Percentiles rank a stretch among this genome's conserved stretches.
These are phyloP conservation scores for Nematodospora valgi DNA, from an alignment of 805 yeast species.

Conservation along the genomic window DNA sequence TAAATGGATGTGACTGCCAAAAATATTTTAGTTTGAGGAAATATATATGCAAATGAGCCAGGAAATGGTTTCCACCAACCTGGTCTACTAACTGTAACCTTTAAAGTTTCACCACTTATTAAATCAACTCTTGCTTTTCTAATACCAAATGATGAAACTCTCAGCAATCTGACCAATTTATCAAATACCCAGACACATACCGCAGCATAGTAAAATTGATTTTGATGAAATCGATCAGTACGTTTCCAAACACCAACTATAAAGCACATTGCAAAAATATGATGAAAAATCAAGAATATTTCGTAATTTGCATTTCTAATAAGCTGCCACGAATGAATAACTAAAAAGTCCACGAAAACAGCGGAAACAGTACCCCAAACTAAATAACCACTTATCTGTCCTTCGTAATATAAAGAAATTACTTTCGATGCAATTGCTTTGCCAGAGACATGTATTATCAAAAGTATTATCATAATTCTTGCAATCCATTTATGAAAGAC, in stretches of 20 bases:
- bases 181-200: conserved; percentile 37
- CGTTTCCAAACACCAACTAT: conserved; percentile 59
- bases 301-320: conserved; percentile 60
- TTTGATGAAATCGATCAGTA: conserved; percentile 22
- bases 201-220: conserved; percentile 24
- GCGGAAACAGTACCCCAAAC: conserved; percentile 27
- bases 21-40: conserved; percentile 36
- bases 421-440: background rate
- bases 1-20: conserved; percentile 48
- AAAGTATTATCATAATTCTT: conserved; percentile 39
- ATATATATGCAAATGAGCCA: conserved; percentile 36
- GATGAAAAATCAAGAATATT: conserved; percentile 31
- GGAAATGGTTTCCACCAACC: conserved; percentile 40
- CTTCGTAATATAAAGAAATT: conserved; percentile 11
- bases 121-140: conserved; percentile 32
- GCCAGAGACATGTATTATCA: conserved; percentile 41
- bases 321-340: conserved; percentile 47
- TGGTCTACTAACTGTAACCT: conserved; percentile 48
- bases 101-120: conserved; percentile 37
- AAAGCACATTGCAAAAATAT: conserved; percentile 37
- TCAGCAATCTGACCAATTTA: conserved; percentile 26
- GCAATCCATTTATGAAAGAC: conserved; percentile 58
- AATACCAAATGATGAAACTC: conserved; percentile 32
- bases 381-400: conserved; percentile 13
- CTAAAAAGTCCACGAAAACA: conserved; percentile 35